Evolutionary conservation across 2,329 filamentous ascomycete species (phyloP), one percentile per base, ranked within the genome.

Genomic region (Pseudogymnoascus sp.): DNA sequence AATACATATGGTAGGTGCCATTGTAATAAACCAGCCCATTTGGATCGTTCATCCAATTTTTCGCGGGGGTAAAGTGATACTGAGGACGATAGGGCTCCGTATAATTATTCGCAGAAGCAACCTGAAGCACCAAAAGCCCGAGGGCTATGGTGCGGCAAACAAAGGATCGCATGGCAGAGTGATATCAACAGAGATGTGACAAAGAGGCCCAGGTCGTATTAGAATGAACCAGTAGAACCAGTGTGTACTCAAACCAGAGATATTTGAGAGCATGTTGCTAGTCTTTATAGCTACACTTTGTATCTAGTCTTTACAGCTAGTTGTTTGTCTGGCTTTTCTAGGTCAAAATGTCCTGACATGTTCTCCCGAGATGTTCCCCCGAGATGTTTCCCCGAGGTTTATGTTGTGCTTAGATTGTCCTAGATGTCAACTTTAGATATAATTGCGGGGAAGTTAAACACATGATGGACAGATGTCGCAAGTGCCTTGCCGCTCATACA

Each of bases 1-100:
- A 89, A 73, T 88, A 88, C 0, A 87, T 68, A 68, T 88, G 84
- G 72, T 83, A 88, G 0, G 78, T 76, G 5, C 82, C 82, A 53
- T 82, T 76, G 2, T 72, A 75, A 62, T 43, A 43, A 12, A 43
- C 3, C 19, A 86, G 84, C 68, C 85, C 85, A 72, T 87, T 88
- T 1, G 85, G 84, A 66, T 88, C 85, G 65, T 86, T 86, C 76
- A 81, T 79, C 68, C 80, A 82, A 66, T 78, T 74, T 37, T 77
- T 67, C 0, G 82, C 82, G 1, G 81, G 80, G 4, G 80, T 79
- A 70, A 79, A 85, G 69, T 85, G 83, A 10, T 83, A 74, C 41
- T 46, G 41, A 26, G 41, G 22, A n/a, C 41, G 41, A n/a, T 46
- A 46, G 22, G 8, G 41, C 22, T 46, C 41, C 4, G 41, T 46